phyloP scores from a whole-genome alignment of 495 filamentous ascomycete genomes.

The Massariosphaeria phaeospora region DNA sequence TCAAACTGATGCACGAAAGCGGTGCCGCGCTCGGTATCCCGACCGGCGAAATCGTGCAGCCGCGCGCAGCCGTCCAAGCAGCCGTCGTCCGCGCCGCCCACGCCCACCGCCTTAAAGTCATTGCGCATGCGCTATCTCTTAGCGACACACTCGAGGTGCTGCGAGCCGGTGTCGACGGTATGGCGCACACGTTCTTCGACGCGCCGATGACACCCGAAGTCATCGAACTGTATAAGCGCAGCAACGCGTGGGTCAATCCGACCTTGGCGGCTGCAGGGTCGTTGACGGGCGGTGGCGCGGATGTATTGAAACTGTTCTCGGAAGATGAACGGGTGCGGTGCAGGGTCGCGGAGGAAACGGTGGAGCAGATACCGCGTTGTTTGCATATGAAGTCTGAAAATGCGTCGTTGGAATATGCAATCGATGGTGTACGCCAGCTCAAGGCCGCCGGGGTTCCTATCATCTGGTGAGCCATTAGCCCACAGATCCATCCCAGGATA shows the following conservation, averaged over 20 bases:
- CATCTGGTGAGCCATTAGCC: slow-evolving; percentile 32
- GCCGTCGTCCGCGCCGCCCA: no score
- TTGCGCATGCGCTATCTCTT: slow-evolving; percentile 37
- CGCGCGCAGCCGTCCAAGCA: no score
- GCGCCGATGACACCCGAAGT: slow-evolving; percentile 35
- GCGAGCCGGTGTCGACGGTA: slow-evolving; percentile 36
- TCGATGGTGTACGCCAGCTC: slow-evolving; percentile 38
- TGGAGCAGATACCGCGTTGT: slow-evolving; percentile 33
- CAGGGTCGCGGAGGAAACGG: slow-evolving; percentile 32
- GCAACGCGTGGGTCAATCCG: slow-evolving; percentile 39
- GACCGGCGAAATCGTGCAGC: no score
- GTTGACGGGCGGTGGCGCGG: slow-evolving; percentile 36
- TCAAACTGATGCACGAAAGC: slow-evolving; percentile 44
- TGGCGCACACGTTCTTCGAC: slow-evolving; percentile 38
- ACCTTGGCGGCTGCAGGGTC: slow-evolving; percentile 35
- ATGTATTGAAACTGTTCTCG: slow-evolving; percentile 35
- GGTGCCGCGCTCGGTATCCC: no score
- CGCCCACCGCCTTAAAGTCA: no score
- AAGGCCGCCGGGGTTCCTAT: slow-evolving; percentile 37
- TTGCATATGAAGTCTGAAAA: slow-evolving; percentile 31
- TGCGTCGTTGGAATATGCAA: slow-evolving; percentile 33
- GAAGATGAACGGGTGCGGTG: slow-evolving; percentile 34
- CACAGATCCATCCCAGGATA: no score
- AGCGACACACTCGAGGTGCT: slow-evolving; percentile 37
- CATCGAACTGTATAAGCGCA: slow-evolving; percentile 38